These are phyloP conservation scores for Pleurotus giganteus DNA, from an alignment of 768 basidiomycete species.

Conservation along the genomic window DNA sequence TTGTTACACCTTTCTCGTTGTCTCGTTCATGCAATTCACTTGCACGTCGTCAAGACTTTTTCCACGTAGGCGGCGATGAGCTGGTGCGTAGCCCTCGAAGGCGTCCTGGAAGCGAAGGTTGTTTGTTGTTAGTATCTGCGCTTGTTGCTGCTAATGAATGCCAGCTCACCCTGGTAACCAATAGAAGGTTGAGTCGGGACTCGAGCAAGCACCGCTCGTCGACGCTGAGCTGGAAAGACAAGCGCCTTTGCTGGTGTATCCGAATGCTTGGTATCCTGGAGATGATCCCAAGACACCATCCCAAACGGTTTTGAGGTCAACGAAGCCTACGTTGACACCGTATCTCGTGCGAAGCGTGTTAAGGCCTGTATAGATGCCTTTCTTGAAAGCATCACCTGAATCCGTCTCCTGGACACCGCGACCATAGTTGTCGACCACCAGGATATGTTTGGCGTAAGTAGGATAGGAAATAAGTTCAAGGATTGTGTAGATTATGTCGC, in stretches of 20 bases:
- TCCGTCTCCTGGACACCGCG: slow-evolving; percentile 34
- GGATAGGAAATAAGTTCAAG: slow-evolving; percentile 40
- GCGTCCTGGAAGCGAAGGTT: slow-evolving; percentile 26
- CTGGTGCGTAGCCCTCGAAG: slow-evolving; percentile 32
- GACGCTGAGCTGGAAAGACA: slow-evolving; percentile 14
- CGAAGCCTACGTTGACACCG: slow-evolving; percentile 41
- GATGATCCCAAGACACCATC: slow-evolving; percentile 35
- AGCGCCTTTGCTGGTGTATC: slow-evolving; percentile 38
- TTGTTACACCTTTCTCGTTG: background rate
- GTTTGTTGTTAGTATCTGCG: background rate
- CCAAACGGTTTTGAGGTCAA: slow-evolving; percentile 46
- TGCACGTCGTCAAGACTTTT: slow-evolving; percentile 29
- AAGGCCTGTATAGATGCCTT: slow-evolving; percentile 39
- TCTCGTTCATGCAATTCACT: slow-evolving; percentile 1
- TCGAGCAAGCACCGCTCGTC: slow-evolving; percentile 17
- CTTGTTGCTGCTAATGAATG: background rate
- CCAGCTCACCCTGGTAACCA: slow-evolving; percentile 36
- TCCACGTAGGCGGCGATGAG: slow-evolving; percentile 43
- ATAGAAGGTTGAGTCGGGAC: slow-evolving; percentile 38
- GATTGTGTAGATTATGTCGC: slow-evolving; percentile 38
- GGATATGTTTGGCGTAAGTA: slow-evolving; percentile 45
- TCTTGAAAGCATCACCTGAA: slow-evolving; percentile 44
- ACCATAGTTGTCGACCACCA: slow-evolving; percentile 52
- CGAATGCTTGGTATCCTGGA: slow-evolving; percentile 49
- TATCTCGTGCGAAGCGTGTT: slow-evolving; percentile 25